Base-by-base conservation (phyloP, 2,329 filamentous ascomycete species). In the Exophiala spinifera region DNA sequence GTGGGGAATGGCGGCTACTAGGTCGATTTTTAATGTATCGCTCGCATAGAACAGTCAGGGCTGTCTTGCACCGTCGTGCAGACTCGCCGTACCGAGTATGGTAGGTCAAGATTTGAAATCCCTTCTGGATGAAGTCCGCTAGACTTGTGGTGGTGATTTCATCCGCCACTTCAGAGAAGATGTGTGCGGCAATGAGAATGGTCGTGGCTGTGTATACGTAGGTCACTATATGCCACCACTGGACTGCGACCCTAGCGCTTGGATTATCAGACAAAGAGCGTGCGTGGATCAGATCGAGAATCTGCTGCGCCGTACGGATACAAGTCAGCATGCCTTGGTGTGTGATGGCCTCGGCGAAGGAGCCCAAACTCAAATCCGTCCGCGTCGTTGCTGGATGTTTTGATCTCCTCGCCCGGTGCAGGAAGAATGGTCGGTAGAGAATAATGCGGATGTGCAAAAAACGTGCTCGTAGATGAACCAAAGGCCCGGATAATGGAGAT, bases 131-230 rank as follows among this genome's bases (percentile, higher is more conserved):
- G 8, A 8, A n/a, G 20, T 8, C 37, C 8, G 37, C 10, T 10
- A 40, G n/a, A 17, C 8, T 40, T 40, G 15, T 20, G 11, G 4
- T 10, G n/a, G 15, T 20, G 20, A 15, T 40, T 8, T 40, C 37
- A 15, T 40, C 11, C 13, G 17, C 37, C 3, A 40, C 37, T 19
- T 7, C 17, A 10, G 37, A 15, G 20, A 40, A 40, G 11, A 40
- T 4, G 7, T 40, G 37, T 1, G 37, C 11, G 1, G n/a, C n/a
- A 20, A 40, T 40, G 15, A 40, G 15, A 20, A 40, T 7, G 2
- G 37, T 40, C 1, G 68, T 65, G 5, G 68, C 65, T 0, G 60
- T 40, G 7, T 40, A 40, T 8, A 40, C 37, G 20, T 40, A 40
- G n/a, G 37, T 40, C 11, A 40, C 37, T 4, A 15, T 40, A 20